Conservation (phyloP, 768 basidiomycete species). For the Lyophyllum atratum region DNA sequence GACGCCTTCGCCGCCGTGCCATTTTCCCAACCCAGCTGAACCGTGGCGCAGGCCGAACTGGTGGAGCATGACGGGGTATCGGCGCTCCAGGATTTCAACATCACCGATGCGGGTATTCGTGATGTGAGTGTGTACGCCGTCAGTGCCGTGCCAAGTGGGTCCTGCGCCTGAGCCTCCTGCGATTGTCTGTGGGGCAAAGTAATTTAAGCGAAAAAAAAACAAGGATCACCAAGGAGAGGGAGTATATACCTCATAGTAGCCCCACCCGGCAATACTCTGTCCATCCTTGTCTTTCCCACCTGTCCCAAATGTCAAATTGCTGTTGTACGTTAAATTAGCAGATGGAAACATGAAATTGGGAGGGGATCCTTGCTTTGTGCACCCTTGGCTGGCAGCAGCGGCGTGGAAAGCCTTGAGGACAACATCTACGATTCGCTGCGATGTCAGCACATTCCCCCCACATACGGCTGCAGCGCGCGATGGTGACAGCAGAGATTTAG, state of each 20-base stretch:
- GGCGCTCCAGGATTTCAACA: conserved; percentile 89
- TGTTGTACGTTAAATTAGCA: conserved; percentile 23
- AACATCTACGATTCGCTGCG: conserved; percentile 93
- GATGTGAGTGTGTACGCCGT: conserved; percentile 92
- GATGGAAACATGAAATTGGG: conserved; percentile 8
- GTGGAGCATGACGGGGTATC: conserved; percentile 90
- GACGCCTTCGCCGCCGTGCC: conserved; percentile 83
- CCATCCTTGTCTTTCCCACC: conserved; percentile 88
- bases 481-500: conserved; percentile 77
- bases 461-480: conserved; percentile 89
- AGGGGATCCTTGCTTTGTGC: conserved; percentile 70
- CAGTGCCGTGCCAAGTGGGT: conserved; percentile 86
- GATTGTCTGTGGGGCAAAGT: conserved; percentile 66
- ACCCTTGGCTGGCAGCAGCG: conserved; percentile 90
- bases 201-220: conserved; percentile 3
- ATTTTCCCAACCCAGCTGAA: conserved; percentile 72
- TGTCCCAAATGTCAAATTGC: conserved; percentile 87
- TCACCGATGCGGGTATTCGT: conserved; percentile 94
- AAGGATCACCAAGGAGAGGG: conserved; percentile 5
- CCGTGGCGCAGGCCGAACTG: conserved; percentile 75
- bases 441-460: conserved; percentile 90
- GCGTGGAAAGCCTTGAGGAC: conserved; percentile 92
- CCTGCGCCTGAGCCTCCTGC: conserved; percentile 94
- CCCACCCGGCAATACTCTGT: conserved; percentile 78
- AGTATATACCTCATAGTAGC: conserved; percentile 76